phyloP scores from a whole-genome alignment of 306 rosid genomes.

The Prunus armeniaca region DNA sequence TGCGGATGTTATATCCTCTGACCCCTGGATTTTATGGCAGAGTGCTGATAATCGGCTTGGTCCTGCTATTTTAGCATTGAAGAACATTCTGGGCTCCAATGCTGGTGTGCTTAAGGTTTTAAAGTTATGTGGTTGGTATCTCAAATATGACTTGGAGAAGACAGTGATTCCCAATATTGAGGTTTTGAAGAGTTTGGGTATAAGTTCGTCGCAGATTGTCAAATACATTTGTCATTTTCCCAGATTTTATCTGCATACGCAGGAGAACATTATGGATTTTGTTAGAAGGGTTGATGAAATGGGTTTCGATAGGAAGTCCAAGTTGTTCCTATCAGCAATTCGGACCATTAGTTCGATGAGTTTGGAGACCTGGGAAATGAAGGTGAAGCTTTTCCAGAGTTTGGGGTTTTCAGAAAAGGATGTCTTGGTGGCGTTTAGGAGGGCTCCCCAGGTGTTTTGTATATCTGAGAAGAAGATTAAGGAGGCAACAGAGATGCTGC shows the following conservation, averaged over 20 bases:
- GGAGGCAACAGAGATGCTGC: conserved; percentile 14
- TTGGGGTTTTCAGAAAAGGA: conserved; percentile 30
- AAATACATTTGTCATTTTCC: conserved; percentile 22
- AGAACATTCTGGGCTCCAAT: conserved; percentile 27
- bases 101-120: conserved; percentile 21
- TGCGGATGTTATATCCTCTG: conserved; percentile 21
- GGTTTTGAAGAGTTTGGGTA: conserved; percentile 24
- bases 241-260: conserved; percentile 24
- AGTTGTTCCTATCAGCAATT: conserved; percentile 26
- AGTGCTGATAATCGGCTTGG: conserved; percentile 17
- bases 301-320: conserved; percentile 37
- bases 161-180: conserved; percentile 31
- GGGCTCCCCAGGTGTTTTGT: conserved; percentile 25
- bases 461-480: conserved; percentile 29
- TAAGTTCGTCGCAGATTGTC: conserved; percentile 12
- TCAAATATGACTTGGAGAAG: conserved; percentile 30
- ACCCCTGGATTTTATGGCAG: conserved; percentile 26
- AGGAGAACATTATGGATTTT: conserved; percentile 16
- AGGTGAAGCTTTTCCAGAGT: conserved; percentile 29
- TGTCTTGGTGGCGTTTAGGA: conserved; percentile 12
- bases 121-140: conserved; percentile 17
- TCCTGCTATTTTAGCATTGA: conserved; percentile 25
- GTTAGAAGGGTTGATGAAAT: conserved; percentile 28
- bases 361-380: conserved; percentile 27
- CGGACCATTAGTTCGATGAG: conserved; percentile 29